phyloP scores from a whole-genome alignment of 208 protist species.

The Wallacemonas sp. region DNA sequence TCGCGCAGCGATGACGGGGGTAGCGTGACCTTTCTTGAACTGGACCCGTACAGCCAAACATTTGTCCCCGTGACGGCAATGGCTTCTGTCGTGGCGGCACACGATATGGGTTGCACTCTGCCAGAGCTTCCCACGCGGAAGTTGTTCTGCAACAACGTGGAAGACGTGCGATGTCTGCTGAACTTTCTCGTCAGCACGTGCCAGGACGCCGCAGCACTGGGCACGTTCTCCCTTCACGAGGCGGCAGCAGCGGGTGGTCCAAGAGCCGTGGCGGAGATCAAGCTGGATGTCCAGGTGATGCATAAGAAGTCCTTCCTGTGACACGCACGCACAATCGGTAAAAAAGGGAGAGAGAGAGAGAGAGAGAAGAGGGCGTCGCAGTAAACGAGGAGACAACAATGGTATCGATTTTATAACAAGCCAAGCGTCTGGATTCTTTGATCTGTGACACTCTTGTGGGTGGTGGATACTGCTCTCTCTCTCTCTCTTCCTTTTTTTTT shows the following conservation, averaged over 20 bases:
- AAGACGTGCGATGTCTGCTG: slow-evolving; percentile 62
- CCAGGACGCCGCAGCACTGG: slow-evolving; percentile 64
- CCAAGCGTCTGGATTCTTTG: too few relatives aligned
- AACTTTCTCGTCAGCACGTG: slow-evolving; percentile 71
- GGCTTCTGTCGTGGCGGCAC: neutral
- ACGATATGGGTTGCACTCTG: too few relatives aligned
- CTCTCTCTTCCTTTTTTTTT: slow-evolving; percentile 11
- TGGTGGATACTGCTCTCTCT: slow-evolving; percentile 1
- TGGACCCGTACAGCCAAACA: slow-evolving; percentile 1
- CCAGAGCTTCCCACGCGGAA: slow-evolving; percentile 22
- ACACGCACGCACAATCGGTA: too few relatives aligned
- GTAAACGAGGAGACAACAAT: too few relatives aligned
- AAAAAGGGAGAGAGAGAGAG: neutral
- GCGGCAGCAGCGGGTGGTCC: neutral
- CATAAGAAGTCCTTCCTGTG: slow-evolving; percentile 11
- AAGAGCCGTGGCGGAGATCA: slow-evolving; percentile 38
- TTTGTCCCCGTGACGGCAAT: slow-evolving; percentile 2
- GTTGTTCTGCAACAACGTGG: slow-evolving; percentile 54
- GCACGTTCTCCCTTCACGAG: slow-evolving; percentile 31
- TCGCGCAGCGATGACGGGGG: too few relatives aligned
- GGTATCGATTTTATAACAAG: too few relatives aligned
- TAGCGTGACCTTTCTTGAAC: slow-evolving; percentile 11
- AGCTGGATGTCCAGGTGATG: slow-evolving; percentile 62
- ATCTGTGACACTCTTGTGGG: neutral
- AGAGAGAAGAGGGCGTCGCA: neutral